These are phyloP conservation scores for Phytophthora rubi DNA, from an alignment of 352 stramenopile species.

Conservation along the genomic window DNA sequence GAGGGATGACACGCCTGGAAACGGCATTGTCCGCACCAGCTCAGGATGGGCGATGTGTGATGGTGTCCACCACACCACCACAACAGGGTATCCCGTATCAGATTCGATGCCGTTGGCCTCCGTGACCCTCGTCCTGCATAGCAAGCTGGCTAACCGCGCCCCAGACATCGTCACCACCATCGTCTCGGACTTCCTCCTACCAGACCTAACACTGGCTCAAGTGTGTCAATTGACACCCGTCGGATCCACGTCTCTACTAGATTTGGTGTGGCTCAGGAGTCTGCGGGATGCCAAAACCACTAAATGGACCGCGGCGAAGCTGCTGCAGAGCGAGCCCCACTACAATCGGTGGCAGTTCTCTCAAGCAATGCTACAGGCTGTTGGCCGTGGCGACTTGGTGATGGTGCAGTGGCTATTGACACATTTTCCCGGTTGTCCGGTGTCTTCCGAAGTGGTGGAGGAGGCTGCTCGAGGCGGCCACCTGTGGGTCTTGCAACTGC, in stretches of 20 bases:
- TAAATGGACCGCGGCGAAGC: slow-evolving; percentile 10
- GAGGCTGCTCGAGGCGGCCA: slow-evolving; percentile 15
- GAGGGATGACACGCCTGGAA: slow-evolving; percentile 18
- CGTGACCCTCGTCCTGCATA: slow-evolving; percentile 4
- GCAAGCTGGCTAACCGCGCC: neutral
- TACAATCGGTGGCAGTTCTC: slow-evolving; percentile 13
- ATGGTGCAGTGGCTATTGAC: slow-evolving; percentile 16
- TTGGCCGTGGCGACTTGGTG: slow-evolving; percentile 2
- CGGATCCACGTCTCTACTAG: slow-evolving; percentile 4
- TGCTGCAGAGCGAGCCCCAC: slow-evolving; percentile 12
- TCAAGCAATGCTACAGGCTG: neutral
- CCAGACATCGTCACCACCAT: neutral
- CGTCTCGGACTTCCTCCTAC: slow-evolving; percentile 11
- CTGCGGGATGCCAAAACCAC: slow-evolving; percentile 2
- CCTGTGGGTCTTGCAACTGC: slow-evolving; percentile 14
- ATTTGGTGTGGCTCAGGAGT: slow-evolving; percentile 18
- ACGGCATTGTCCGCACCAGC: neutral
- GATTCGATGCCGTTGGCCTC: slow-evolving; percentile 4
- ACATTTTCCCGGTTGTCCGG: slow-evolving; percentile 11
- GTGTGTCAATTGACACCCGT: neutral
- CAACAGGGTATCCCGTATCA: slow-evolving; percentile 1
- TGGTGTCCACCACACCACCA: neutral
- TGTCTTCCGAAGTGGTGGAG: slow-evolving; percentile 10
- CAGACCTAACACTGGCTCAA: slow-evolving; percentile 1
- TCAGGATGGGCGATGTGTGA: slow-evolving; percentile 20